Evolutionary conservation across 345 rosid genomes (phyloP), one percentile per base, ranked within the genome.

Genomic region (Corymbia maculata): DNA sequence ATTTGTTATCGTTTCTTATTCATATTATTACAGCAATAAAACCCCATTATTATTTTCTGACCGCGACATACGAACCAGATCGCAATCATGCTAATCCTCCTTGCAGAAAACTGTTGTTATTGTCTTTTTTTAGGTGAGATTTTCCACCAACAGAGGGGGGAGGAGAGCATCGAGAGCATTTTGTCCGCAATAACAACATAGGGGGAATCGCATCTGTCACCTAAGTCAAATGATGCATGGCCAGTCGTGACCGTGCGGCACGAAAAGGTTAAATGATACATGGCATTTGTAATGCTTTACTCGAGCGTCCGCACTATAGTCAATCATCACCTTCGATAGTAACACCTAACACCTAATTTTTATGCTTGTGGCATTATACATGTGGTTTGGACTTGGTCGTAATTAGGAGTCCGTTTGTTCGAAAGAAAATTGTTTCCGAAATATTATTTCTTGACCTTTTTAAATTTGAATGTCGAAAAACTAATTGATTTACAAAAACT

Each of bases 51-150:
- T 80, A 91, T 90, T 87, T 55, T 49, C 87, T 7, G 93, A 93
- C 57, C 86, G 89, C 79, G 94, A 92, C 94, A 55, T 85, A 75
- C 80, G 88, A 92, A 92, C 95, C 92, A 90, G 88, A 92, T 55
- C 70, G 92, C 89, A 91, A 93, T 92, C 86, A 92, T 91, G 87
- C 87, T 88, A 85, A 47, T 4, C 32, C 51, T 7, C 55, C 82
- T 68, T 30, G 22, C 1, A 51, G 55, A 61, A 50, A 88, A 55
- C 61, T 66, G 64, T 90, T 87, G 90, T 89, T 30, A 86, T 86
- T 90, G 28, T 19, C 47, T 15, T 36, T 86, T 85, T 86, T 86
- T 90, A 89, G 92, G 93, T 91, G 36, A 88, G 32, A 88, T 42
- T 51, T 53, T 86, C 26, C 87, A 53, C 57, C 49, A 32, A 53